Conservation (phyloP, 306 rosid genomes). For the Oxytropis ochrocephala region DNA sequence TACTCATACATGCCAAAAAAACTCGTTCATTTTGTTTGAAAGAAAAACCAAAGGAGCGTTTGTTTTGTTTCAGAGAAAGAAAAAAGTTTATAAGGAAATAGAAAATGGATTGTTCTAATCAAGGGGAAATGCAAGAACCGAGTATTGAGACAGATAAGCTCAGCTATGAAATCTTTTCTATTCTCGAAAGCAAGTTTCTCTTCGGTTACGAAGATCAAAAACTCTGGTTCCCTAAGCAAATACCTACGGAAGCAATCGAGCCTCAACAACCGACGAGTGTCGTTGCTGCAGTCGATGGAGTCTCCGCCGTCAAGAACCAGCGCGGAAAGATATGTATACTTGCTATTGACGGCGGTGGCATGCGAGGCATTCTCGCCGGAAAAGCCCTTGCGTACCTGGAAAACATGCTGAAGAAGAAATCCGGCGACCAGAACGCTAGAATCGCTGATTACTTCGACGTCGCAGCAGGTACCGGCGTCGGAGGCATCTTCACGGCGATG, state of each 20-base stretch:
- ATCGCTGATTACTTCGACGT: conserved; percentile 96
- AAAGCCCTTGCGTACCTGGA: conserved; percentile 82
- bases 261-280: conserved; percentile 14
- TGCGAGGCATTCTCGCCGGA: conserved; percentile 91
- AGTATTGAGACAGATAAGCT: conserved; percentile 96
- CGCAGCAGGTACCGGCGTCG: conserved; percentile 81
- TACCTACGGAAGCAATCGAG: conserved; percentile 37
- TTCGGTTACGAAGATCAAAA: conserved; percentile 96
- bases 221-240: conserved; percentile 84
- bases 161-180: conserved; percentile 94
- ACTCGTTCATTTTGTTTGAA: background rate
- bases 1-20: background rate
- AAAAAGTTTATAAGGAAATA: no score
- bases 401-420: conserved; percentile 66
- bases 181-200: conserved; percentile 84
- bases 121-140: conserved; percentile 81
- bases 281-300: conserved; percentile 18
- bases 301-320: conserved; percentile 74
- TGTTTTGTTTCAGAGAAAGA: background rate
- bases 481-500: conserved; percentile 88
- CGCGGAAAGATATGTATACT: conserved; percentile 93
- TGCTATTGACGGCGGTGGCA: conserved; percentile 88
- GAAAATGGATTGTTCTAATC: conserved; percentile 41
- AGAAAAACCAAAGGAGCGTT: background rate
- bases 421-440: conserved; percentile 78